Base-by-base conservation (phyloP, 495 filamentous ascomycete species). In the Penicillium dipodomyicola region DNA sequence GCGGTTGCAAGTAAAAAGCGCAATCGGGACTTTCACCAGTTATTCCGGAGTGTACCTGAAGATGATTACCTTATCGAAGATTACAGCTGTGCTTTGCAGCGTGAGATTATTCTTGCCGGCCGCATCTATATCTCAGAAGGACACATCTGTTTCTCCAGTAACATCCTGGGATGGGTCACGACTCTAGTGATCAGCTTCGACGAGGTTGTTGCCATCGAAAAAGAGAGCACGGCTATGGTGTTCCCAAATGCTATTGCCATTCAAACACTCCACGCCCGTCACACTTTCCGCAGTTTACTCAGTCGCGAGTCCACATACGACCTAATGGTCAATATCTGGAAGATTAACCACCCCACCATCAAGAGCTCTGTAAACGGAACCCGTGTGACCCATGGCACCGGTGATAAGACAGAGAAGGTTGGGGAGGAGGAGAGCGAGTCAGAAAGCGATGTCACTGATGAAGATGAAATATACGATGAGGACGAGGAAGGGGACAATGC, bases 171-270 rank as follows among this genome's bases (percentile, higher is more conserved):
- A 35, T 99, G 94, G 94, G 85, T 95, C 1, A 99, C 95, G 1
- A 97, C 92, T 4, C 75, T 97, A 29, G 92, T 99, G 40, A 96
- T 99, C 71, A 94, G 90, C 67, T 99, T 97, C 69, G 95, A 97
- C 67, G 94, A 99, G 69, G 87, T 99, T 48, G 90, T 97, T 30
- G 89, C 92, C 0, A 87, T 99, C 2, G 94, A 99, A 68, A 99
- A 97, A 73, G 92, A 96, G 71, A 96, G 82, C 59, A 99, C 94
- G 0, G 95, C 93, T 5, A 81, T 97, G 69, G 84, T 99, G 1
- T 97, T 99, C 70, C 94, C 92, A 44, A 99, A 99, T 73, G 95
- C 92, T 15, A 91, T 99, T 59, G 92, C 95, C 56, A 96, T 99
- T 47, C 91, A 95, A 45, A 99, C 94, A 0, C 76, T 97, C 23